phyloP scores from a whole-genome alignment of 2,329 filamentous ascomycete species.

The Aspergillus texensis region DNA sequence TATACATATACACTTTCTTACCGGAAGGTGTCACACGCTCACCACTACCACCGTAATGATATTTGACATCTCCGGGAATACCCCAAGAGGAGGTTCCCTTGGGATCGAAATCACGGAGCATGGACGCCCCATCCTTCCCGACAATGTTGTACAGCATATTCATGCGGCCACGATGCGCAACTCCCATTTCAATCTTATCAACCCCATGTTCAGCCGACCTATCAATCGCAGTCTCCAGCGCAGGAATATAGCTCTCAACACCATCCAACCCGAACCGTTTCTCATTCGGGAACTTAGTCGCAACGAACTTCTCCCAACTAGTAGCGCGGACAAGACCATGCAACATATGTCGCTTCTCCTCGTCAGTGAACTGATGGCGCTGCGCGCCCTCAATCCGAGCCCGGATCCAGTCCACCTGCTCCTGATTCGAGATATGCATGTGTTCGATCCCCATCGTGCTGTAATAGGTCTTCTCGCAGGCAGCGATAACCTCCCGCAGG shows the following conservation, averaged over 20 bases:
- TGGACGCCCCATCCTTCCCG: conserved; percentile 97
- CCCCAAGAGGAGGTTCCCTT: conserved; percentile 70
- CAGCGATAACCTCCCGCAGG: conserved; percentile 85
- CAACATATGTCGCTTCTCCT: conserved; percentile 96
- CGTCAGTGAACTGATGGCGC: conserved; percentile 94
- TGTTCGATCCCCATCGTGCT: conserved; percentile 98
- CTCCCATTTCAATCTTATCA: conserved; percentile 73
- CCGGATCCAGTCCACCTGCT: conserved; percentile 97
- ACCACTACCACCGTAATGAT: conserved; percentile 66
- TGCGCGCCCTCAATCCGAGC: conserved; percentile 90
- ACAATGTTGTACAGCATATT: conserved; percentile 98
- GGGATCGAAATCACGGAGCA: conserved; percentile 96
- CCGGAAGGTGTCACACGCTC: neutral
- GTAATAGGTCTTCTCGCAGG: conserved; percentile 94
- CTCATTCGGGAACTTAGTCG: conserved; percentile 98
- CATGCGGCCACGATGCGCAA: conserved; percentile 89
- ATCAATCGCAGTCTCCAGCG: conserved; percentile 99
- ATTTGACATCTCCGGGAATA: conserved; percentile 92
- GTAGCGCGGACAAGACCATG: conserved; percentile 98
- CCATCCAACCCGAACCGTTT: conserved; percentile 99
- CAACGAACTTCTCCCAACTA: conserved; percentile 92
- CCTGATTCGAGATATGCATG: conserved; percentile 95
- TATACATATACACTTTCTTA: neutral
- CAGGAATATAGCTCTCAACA: conserved; percentile 92
- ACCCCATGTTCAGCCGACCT: conserved; percentile 97